Conservation (phyloP, 345 rosid species). For the Brassica incana region DNA sequence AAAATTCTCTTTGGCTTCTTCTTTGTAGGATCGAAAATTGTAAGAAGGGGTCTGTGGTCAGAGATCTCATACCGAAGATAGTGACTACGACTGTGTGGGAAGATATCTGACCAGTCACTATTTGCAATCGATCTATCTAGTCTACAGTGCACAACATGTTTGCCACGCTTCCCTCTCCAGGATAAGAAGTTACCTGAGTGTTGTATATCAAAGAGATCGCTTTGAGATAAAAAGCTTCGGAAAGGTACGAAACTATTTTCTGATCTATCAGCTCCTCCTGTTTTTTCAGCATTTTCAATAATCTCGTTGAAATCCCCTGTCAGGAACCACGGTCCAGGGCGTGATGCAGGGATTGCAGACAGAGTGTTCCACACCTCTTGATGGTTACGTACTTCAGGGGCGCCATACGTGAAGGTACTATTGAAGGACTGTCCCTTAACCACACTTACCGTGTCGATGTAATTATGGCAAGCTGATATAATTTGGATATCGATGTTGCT, state of each 20-base stretch:
- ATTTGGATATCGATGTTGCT: too few relatives aligned
- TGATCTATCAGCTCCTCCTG: background rate
- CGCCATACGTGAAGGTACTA: too few relatives aligned
- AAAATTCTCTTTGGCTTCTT: too few relatives aligned
- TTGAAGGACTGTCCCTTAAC: too few relatives aligned
- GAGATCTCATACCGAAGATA: background rate
- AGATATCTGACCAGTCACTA: background rate
- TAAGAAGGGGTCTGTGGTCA: background rate
- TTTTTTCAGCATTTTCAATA: background rate
- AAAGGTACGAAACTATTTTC: background rate
- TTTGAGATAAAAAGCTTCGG: too few relatives aligned
- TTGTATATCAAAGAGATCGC: background rate
- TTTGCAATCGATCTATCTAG: background rate
- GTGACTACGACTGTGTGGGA: background rate
- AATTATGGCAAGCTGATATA: too few relatives aligned
- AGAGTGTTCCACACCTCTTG: too few relatives aligned
- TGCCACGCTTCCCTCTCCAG: background rate
- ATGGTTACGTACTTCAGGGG: too few relatives aligned
- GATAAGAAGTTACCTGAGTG: background rate
- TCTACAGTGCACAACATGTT: background rate
- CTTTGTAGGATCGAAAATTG: background rate
- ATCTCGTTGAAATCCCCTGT: background rate
- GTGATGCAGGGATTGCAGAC: too few relatives aligned
- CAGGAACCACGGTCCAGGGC: background rate
- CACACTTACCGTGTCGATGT: too few relatives aligned